These are phyloP conservation scores for Zopfia rhizophila DNA, from an alignment of 2,329 filamentous ascomycete species.

Conservation along the genomic window DNA sequence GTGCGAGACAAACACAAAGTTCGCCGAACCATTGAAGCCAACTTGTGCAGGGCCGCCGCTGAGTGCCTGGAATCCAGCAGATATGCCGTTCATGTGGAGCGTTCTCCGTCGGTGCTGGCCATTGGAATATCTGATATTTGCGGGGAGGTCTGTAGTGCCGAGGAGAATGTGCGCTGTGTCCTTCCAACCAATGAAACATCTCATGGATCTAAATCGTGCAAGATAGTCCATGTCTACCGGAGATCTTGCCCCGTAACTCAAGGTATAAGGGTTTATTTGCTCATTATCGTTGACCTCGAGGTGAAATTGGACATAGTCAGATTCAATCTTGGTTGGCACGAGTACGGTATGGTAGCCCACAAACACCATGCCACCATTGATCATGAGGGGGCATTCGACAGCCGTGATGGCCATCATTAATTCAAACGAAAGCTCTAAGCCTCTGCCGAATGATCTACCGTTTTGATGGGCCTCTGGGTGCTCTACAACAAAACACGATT, in stretches of 20 bases:
- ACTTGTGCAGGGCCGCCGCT: too few species aligned
- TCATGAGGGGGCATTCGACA: neutral
- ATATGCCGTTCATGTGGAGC: neutral
- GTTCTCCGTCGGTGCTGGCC: neutral
- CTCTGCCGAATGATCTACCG: neutral
- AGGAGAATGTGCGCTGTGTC: conserved; percentile 3
- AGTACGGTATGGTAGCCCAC: conserved; percentile 6
- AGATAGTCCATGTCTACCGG: neutral
- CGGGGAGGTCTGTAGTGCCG: neutral
- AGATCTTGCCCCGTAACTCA: neutral
- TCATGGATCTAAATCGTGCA: neutral
- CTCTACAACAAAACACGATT: neutral
- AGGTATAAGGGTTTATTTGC: conserved; percentile 5
- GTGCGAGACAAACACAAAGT: conserved; percentile 1
- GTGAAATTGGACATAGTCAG: conserved; percentile 4
- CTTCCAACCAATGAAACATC: conserved; percentile 6
- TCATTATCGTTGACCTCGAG: neutral
- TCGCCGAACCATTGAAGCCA: too few species aligned
- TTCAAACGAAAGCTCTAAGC: conserved; percentile 4
- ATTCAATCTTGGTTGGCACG: neutral
- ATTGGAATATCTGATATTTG: neutral
- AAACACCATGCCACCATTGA: conserved; percentile 2
- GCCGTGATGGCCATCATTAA: conserved; percentile 1
- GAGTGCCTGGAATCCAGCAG: neutral
- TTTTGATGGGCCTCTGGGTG: neutral